Evolutionary conservation across 345 rosid genomes (phyloP), one percentile per base, ranked within the genome.

Genomic region (Brassica nigra): DNA sequence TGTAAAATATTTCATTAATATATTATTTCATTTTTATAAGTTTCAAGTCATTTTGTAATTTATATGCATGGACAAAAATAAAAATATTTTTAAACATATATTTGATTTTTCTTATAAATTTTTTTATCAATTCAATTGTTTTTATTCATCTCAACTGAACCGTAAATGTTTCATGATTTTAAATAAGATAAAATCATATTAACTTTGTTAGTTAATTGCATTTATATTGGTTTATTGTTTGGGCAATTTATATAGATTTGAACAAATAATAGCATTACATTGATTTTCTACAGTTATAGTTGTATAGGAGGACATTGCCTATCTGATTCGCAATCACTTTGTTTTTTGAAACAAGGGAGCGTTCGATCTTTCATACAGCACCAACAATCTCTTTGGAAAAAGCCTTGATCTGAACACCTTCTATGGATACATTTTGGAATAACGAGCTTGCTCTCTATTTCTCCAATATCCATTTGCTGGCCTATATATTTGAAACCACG

Each of bases 321-420:
- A 59, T 14, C 8, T 29, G 67, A 7, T 0, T 39, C n/a, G 6
- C 79, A 76, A 3, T 6, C 39, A 0, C 5, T 58, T 57, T 4
- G 30, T n/a, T 28, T 6, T 4, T 7, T 2, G 3, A 0, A 67
- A 58, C 73, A 76, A 15, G 61, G 61, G 10, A 57, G 12, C 2
- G 5, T 10, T 57, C 0, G 49, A 39, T 68, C 34, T 39, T 3
- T 30, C 1, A 39, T 2, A 76, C 74, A 76, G 3, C 79, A 68
- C 79, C 79, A 76, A 76, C 79, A 68, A 42, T 76, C n/a, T n/a
- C 62, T 33, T 76, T 68, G 1, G 14, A 67, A 58, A 37, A 4
- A n/a, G 7, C 57, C 57, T 52, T 52, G 14, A 2, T 0, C 14
- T 30, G n/a, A 0, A 37, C 79, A 76, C 7, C 3, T 37, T 4